phyloP scores from a whole-genome alignment of 1,284 basidiomycete species.

The Singerocomus rubriflavus region DNA sequence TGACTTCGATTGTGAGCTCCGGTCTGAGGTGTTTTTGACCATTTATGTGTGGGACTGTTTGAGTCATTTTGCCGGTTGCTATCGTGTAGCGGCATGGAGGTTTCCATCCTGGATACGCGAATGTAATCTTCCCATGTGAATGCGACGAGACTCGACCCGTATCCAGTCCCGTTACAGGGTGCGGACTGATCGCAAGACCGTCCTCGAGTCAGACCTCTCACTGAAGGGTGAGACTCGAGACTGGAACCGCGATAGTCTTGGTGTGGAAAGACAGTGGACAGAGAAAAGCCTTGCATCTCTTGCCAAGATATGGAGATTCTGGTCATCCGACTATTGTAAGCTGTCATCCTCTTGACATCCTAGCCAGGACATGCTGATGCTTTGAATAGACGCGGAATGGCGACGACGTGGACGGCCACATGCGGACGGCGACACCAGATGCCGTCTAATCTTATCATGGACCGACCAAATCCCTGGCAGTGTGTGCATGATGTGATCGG shows the following conservation, averaged over 20 bases:
- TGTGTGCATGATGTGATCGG: too few relatives aligned
- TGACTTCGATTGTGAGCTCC: not conserved
- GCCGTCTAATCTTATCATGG: too few relatives aligned
- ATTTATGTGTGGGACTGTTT: slow-evolving; percentile 4
- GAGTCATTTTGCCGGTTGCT: slow-evolving; percentile 20
- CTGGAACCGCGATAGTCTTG: not conserved
- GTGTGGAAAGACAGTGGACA: too few relatives aligned
- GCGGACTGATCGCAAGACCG: not conserved
- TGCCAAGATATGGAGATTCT: not conserved
- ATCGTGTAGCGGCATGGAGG: slow-evolving; percentile 4
- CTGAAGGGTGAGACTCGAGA: not conserved
- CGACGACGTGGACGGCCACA: too few relatives aligned
- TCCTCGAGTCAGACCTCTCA: not conserved
- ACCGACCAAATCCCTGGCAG: too few relatives aligned
- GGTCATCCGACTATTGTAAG: too few relatives aligned
- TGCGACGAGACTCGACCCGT: too few relatives aligned
- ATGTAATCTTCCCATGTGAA: not conserved
- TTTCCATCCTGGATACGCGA: not conserved
- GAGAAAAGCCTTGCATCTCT: not conserved
- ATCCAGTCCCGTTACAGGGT: not conserved
- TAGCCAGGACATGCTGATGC: too few relatives aligned
- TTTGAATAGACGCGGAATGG: too few relatives aligned
- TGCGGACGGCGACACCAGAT: too few relatives aligned
- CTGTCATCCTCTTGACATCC: too few relatives aligned
- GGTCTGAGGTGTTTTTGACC: not conserved